phyloP scores from a whole-genome alignment of 768 basidiomycete genomes.

The Artomyces pyxidatus region DNA sequence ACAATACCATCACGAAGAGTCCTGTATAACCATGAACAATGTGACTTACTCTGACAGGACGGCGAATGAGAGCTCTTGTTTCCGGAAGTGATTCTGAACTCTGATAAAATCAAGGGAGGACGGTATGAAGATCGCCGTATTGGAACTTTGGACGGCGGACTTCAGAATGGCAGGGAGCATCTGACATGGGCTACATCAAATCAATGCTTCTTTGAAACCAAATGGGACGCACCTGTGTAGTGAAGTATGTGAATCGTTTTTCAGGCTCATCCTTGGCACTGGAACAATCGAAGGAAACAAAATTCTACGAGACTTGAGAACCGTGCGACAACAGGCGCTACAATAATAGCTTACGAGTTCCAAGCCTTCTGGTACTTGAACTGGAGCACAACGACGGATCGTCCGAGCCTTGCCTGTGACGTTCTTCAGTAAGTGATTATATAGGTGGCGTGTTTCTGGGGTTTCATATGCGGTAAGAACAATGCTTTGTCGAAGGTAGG shows the following conservation, averaged over 20 bases:
- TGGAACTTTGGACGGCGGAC: conserved; percentile 88
- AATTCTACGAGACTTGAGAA: conserved; percentile 38
- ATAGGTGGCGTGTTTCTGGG: conserved; percentile 78
- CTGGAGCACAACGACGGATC: conserved; percentile 60
- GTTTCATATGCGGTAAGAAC: conserved; percentile 83
- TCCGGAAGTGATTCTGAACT: conserved; percentile 79
- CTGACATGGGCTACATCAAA: conserved; percentile 28
- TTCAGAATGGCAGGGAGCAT: conserved; percentile 76
- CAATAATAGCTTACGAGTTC: conserved; percentile 52
- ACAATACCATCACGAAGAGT: neutral
- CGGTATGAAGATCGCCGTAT: conserved; percentile 84
- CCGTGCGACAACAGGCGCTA: neutral
- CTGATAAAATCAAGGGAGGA: conserved; percentile 96
- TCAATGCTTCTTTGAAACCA: neutral
- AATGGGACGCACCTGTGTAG: conserved; percentile 53
- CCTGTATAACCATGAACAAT: neutral
- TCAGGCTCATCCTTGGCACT: conserved; percentile 76
- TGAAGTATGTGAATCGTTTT: conserved; percentile 81
- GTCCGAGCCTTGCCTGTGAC: conserved; percentile 76
- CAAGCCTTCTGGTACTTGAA: conserved; percentile 77
- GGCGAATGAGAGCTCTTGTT: conserved; percentile 61
- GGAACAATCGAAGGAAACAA: conserved; percentile 63
- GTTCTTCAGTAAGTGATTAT: conserved; percentile 69
- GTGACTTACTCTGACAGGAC: conserved; percentile 80
- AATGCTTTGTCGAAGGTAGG: conserved; percentile 84